Base-by-base conservation (phyloP, 2,329 filamentous ascomycete genomes). In the Calonectria honghensis region DNA sequence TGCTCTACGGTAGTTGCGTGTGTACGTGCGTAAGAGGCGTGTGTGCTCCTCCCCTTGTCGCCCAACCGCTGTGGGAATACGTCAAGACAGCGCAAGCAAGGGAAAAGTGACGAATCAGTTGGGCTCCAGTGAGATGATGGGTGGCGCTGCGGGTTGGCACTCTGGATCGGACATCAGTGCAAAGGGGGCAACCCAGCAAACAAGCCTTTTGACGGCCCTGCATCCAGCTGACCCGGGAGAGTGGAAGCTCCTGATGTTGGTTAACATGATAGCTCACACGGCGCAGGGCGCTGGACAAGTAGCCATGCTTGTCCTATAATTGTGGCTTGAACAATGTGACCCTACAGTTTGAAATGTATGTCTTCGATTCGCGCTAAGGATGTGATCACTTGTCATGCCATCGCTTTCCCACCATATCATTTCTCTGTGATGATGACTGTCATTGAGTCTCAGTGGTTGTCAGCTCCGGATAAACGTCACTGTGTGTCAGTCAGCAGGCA, bases 381-480 rank as follows among this genome's bases (percentile, higher is more conserved):
- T 24, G 20, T 27, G 37, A 37, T 51, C 29, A 52, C 24, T 63
- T 37, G 13, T 20, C 16, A 65, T 54, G 9, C 39, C 32, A 51
- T 29, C 24, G 2, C 39, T 24, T 52, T 18, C 18, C 35, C 18
- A 24, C 39, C n/a, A 41, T 63, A 10, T n/a, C 32, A 51, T 50
- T 29, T 73, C 35, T 59, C 16, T 41, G 18, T 32, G 61, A 57
- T n/a, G 59, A 50, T 31, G 54, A 68, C 41, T n/a, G 57, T 18
- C 51, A 48, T 9, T 32, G 10, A n/a, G 54, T 57, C 35, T 5
- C 31, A 29, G 29, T 75, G 32, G 65, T 51, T 51, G 61, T 52
- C 63, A 81, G 66, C 64, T 81, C 79, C 48, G 78, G 75, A 66
- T 81, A 81, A 50, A 81, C 76, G 67, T 81, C 79, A 27, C 79